Evolutionary conservation across 1,139 yeast species (phyloP), one percentile per base, ranked within the genome.

Genomic region (Neolecta irregularis): DNA sequence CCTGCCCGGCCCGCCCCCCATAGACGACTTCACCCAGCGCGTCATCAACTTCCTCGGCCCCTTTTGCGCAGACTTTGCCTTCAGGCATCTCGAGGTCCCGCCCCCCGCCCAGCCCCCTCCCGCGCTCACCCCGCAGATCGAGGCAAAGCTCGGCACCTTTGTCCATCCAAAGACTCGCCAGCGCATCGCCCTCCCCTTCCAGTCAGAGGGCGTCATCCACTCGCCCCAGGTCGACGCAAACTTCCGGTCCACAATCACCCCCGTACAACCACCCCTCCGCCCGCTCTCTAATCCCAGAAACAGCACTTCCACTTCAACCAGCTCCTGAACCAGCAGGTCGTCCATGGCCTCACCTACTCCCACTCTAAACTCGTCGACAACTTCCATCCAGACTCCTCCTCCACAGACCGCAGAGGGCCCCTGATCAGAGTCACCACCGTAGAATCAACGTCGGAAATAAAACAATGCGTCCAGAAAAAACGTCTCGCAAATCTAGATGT

Each of bases 91-190:
- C n/a, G n/a, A n/a, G n/a, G n/a, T n/a, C n/a, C n/a, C n/a, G n/a
- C n/a, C n/a, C n/a, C n/a, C n/a, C n/a, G n/a, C n/a, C n/a, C n/a
- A n/a, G n/a, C n/a, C n/a, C n/a, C n/a, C n/a, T n/a, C n/a, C n/a
- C n/a, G n/a, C n/a, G n/a, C n/a, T n/a, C n/a, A n/a, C n/a, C n/a
- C n/a, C n/a, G n/a, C n/a, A 79, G 56, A 57, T 78, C 46, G 93
- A 79, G 54, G 60, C 76, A 50, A 78, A 78, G 51, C 67, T 76
- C 47, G 93, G 93, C 5, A 62, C 71, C 12, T 67, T 79, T 24
- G 68, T 74, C 57, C 78, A 74, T 45, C 72, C 71, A 44, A 61
- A 61, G 13, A 63, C 70, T 28, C 75, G 74, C 36, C 60, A 64
- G 45, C 61, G 92, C 43, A 61, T 77, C 32, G 65, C 64, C 41